Base-by-base conservation (phyloP, 192 early-diverging fungal species). In the Gonapodya sp. region DNA sequence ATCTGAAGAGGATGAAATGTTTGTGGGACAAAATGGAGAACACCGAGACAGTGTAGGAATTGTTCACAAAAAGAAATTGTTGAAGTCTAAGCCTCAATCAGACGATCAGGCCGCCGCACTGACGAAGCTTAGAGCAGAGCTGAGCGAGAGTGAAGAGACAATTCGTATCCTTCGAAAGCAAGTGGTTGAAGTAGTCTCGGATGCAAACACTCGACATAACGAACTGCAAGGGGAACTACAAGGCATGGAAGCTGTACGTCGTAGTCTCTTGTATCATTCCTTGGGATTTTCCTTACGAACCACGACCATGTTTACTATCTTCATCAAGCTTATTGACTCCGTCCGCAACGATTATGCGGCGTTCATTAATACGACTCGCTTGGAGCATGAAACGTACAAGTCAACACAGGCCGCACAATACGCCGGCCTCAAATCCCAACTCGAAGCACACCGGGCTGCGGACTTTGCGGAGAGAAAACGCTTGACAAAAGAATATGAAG, bases 191-290 rank as follows among this genome's bases (percentile, higher is more conserved):
- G 82, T 90, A 32, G 87, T 89, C 0, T 82, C 74, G 2, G 89
- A 89, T 36, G 87, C 90, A 18, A 89, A 88, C 79, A 33, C 82
- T 18, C 83, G 86, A 75, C 84, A 89, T 75, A 90, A 91, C 80
- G 88, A 86, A 32, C 89, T 89, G 81, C 90, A 91, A 81, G 89
- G 86, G 78, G 89, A 91, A 81, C 72, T 91, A 35, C 90, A 91
- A 79, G 89, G 90, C 0, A 82, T 91, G 34, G 90, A 91, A 87
- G 80, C 85, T 1, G 84, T 89, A 82, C 30, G 82, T 83, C 35
- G 31, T 36, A 36, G 31, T 79, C 31, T 36, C 31, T 0, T n/a
- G 36, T 16, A 78, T 1, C n/a, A 31, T 79, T 0, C 34, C 0
- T 1, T 80, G 1, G n/a, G 46, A 0, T 80, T n/a, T 36, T 36